Evolutionary conservation across 2,329 filamentous ascomycete genomes (phyloP), one percentile per base, ranked within the genome.

Genomic region (Purpureocillium lavendulum): DNA sequence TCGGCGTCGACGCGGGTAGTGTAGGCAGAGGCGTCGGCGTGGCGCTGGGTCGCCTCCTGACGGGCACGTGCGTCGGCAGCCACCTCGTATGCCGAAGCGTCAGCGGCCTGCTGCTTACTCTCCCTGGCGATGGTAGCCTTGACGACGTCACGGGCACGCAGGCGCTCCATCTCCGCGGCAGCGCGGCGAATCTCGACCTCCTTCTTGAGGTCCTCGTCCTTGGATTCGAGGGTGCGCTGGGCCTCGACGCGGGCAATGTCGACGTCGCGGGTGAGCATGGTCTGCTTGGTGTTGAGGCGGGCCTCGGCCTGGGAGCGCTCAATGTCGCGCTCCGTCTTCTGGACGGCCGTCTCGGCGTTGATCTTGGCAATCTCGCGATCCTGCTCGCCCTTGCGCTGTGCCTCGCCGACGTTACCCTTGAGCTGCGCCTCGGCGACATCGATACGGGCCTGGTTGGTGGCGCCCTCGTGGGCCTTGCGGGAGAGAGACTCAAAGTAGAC

Each of bases 301-400:
- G 86, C 84, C 56, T 92, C 86, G 33, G 87, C 87, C 35, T 75
- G 64, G 3, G 85, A 84, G 45, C 87, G 86, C 64, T 92, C 85
- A 34, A 83, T 81, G 56, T 90, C 87, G 36, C 86, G 80, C 56
- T 90, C 80, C 1, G 87, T 92, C 66, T 90, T 87, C 44, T 86
- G 75, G 2, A 92, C 84, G 2, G 86, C 85, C 1, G 87, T 94
- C 51, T 87, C 80, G 48, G 87, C 86, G 59, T 89, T 78, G 64
- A 94, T 94, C 67, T 88, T 90, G 50, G 86, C 85, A 32, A 94
- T 84, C 54, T 89, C 83, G 40, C 88, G 84, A 57, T 92, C 87
- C 46, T 88, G 84, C 52, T 85, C 75, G 47, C 87, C 87, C 53
- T 80, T 77, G 53, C 85, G 83, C 57, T 87, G 72, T 17, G 86